Evolutionary conservation across 2,329 filamentous ascomycete species (phyloP), one percentile per base, ranked within the genome.

Genomic region (Apiospora pterosperma): DNA sequence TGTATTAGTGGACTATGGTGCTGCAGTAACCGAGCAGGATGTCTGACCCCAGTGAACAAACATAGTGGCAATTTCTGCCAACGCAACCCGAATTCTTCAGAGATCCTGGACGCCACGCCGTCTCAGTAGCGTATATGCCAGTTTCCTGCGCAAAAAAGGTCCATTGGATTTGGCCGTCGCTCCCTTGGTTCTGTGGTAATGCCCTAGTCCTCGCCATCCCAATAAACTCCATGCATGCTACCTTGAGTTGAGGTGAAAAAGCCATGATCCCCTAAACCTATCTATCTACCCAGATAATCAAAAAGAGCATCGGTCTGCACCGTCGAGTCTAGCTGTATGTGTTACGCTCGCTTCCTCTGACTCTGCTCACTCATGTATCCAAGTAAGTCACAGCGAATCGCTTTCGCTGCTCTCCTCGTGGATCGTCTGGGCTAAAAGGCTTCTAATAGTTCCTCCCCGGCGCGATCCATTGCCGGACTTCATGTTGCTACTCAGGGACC

Each of bases 381-480:
- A n/a, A n/a, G n/a, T n/a, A n/a, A n/a, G 38, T 67, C 64, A 71
- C 36, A 66, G 67, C 19, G 70, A 71, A 62, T 83, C 84, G 25
- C 83, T 87, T 69, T 82, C 82, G 73, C 91, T 89, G 62, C 90
- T 88, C 73, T 92, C 90, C 75, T 92, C 90, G 64, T 90, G 83
- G 67, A 93, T 92, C 0, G 88, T 90, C 73, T 90, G 87, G 34
- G 84, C 82, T 52, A 90, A 76, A 21, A 92, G 73, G 1, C 84
- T 84, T 61, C 80, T 77, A 5, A 78, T 77, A 59, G 79, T 76
- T 62, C 79, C 77, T 63, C 80, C 38, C 23, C 39, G 60, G 31
- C 39, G 60, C 60, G 39, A 76, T 11, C 79, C 75, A 31, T 75
- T 75, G 5, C 75, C 73, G 8, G 72, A 64, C 60, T 62, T 23